Evolutionary conservation across 202 grass and related monocot species (phyloP).

Genomic region (Carex arenaria): DNA sequence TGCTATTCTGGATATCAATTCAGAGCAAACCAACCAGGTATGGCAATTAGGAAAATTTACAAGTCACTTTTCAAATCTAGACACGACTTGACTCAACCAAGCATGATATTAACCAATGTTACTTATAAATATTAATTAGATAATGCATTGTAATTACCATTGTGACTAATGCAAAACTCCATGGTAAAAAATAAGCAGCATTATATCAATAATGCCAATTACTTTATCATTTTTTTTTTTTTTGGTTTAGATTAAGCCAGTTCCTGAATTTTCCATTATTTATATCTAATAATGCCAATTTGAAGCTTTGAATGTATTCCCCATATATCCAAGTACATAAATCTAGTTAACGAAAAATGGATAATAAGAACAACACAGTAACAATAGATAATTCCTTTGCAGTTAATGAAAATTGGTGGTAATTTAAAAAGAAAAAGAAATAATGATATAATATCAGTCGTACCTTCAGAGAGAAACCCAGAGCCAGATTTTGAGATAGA

Average conservation of each 20-base stretch:
- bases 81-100: not conserved
- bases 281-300: not conserved
- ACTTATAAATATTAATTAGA: constrained; percentile 1
- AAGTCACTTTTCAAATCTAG: not conserved
- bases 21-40: not conserved
- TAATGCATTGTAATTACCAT: not conserved
- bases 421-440: not conserved
- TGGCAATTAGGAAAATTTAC: not conserved
- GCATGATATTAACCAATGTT: not conserved
- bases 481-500: constrained; percentile 41
- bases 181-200: not conserved
- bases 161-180: not conserved
- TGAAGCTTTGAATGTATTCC: not conserved
- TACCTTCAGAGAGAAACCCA: constrained; percentile 70
- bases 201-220: not conserved
- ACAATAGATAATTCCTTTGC: not conserved
- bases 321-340: not conserved
- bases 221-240: not conserved
- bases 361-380: not conserved
- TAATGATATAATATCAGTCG: not conserved
- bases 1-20: not conserved
- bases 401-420: not conserved
- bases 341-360: not conserved
- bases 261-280: not conserved
- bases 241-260: not conserved